Evolutionary conservation across 192 early-diverging fungal species (phyloP).

Genomic region (Mortierella antarctica): DNA sequence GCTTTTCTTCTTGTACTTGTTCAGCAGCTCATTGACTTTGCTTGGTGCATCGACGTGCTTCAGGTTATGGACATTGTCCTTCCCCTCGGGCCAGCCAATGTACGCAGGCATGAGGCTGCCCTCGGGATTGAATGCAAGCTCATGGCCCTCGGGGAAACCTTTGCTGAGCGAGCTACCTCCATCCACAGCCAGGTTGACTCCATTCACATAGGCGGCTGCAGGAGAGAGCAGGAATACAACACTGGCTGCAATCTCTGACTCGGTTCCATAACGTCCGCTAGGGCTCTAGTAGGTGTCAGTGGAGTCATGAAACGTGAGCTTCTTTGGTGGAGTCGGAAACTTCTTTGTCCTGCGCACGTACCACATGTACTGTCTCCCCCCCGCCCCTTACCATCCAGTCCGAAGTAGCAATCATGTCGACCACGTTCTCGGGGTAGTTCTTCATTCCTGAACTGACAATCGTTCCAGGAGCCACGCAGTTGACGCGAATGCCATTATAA

Average conservation of each 20-base stretch:
- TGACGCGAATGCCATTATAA: conserved; percentile 60
- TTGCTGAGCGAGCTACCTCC: conserved; percentile 53
- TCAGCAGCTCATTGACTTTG: conserved; percentile 42
- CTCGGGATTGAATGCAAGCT: conserved; percentile 45
- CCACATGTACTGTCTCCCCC: background rate
- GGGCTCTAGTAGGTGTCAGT: conserved; percentile 42
- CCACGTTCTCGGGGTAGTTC: conserved; percentile 59
- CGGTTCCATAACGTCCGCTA: conserved; percentile 60
- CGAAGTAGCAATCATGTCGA: conserved; percentile 33
- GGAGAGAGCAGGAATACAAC: conserved; percentile 63
- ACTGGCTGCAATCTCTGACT: conserved; percentile 62
- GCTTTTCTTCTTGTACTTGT: conserved; percentile 52
- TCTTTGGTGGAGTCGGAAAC: background rate
- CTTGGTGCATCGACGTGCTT: conserved; percentile 48
- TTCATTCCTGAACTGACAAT: conserved; percentile 63
- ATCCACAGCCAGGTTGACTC: conserved; percentile 51
- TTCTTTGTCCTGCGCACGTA: background rate
- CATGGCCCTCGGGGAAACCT: conserved; percentile 49
- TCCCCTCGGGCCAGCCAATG: conserved; percentile 51
- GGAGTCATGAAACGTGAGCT: no score
- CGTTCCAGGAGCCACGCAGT: conserved; percentile 65
- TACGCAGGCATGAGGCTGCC: conserved; percentile 51
- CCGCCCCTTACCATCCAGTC: conserved; percentile 48
- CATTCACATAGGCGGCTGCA: conserved; percentile 59
- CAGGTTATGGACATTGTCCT: conserved; percentile 46